Evolutionary conservation across 1,284 basidiomycete species (phyloP).

Genomic region (Mycena citricolor): DNA sequence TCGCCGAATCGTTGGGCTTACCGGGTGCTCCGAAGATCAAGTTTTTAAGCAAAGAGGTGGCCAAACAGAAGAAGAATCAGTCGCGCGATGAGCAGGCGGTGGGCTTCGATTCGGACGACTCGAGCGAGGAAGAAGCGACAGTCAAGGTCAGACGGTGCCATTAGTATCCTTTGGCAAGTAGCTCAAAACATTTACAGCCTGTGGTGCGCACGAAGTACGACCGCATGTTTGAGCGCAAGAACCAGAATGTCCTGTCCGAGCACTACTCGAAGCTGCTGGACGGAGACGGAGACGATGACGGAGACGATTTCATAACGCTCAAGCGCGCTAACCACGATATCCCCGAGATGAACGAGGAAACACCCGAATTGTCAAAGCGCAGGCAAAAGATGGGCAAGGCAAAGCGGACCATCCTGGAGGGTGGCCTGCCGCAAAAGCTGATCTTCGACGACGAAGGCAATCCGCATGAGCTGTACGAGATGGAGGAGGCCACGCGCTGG

Average conservation of each 20-base stretch:
- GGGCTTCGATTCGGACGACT: conserved; percentile 26
- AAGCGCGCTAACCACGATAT: conserved; percentile 85
- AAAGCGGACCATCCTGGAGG: conserved; percentile 73
- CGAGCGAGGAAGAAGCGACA: conserved; percentile 28
- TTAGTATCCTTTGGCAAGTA: conserved; percentile 3
- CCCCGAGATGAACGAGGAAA: conserved; percentile 47
- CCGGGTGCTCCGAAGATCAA: conserved; percentile 97
- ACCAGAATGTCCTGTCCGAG: conserved; percentile 89
- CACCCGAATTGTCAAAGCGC: conserved; percentile 45
- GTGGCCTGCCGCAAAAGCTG: conserved; percentile 66
- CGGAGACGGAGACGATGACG: conserved; percentile 49
- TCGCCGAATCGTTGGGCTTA: conserved; percentile 87
- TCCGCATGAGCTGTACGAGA: conserved; percentile 79
- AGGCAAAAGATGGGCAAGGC: conserved; percentile 67
- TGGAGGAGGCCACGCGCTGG: conserved; percentile 72
- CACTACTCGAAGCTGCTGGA: conserved; percentile 92
- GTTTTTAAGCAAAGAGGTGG: conserved; percentile 74
- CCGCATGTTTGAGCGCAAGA: conserved; percentile 96
- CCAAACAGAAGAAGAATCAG: conserved; percentile 76
- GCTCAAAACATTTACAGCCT: conserved; percentile 23
- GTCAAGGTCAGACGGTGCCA: conserved; percentile 30
- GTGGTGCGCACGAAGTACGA: conserved; percentile 93
- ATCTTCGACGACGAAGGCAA: conserved; percentile 87
- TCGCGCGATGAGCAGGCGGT: too few species aligned
- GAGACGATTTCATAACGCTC: conserved; percentile 90